Evolutionary conservation across 2,329 filamentous ascomycete genomes (phyloP).

Genomic region (Metarhizium robertsii): DNA sequence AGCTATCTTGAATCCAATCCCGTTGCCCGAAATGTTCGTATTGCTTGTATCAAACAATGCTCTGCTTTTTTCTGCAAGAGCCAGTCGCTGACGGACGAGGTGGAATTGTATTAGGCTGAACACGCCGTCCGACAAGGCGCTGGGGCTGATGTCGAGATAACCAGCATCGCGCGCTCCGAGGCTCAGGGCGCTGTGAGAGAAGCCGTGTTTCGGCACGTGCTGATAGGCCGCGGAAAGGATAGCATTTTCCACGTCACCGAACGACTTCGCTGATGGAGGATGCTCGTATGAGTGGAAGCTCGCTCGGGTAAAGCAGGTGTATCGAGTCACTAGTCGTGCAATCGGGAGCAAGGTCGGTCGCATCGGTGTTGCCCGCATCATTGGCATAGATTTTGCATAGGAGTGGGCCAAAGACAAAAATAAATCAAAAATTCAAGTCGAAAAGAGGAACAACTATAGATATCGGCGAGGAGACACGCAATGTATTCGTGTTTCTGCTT

Average conservation of each 20-base stretch:
- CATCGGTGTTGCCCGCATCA: neutral
- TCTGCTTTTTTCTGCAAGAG: constrained; percentile 35
- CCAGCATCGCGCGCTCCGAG: constrained; percentile 76
- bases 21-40: constrained; percentile 17
- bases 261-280: constrained; percentile 45
- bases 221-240: constrained; percentile 75
- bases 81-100: constrained; percentile 56
- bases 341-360: neutral
- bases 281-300: constrained; percentile 70
- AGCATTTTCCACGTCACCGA: constrained; percentile 57
- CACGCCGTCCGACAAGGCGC: constrained; percentile 67
- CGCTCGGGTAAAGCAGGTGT: constrained; percentile 3
- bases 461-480: too few species aligned
- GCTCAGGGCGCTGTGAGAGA: constrained; percentile 63
- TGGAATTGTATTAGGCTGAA: constrained; percentile 79
- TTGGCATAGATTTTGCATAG: neutral
- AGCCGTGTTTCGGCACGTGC: constrained; percentile 75
- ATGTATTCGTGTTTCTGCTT: neutral
- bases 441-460: too few species aligned
- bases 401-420: neutral
- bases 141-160: constrained; percentile 78
- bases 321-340: neutral
- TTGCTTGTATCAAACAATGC: constrained; percentile 26
- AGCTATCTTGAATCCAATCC: constrained; percentile 57
- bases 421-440: too few species aligned